Percentiles rank a stretch among this genome's conserved stretches.
Evolutionary conservation across 768 basidiomycete genomes (phyloP).

Genomic region (Pleurotus ostreatus): DNA sequence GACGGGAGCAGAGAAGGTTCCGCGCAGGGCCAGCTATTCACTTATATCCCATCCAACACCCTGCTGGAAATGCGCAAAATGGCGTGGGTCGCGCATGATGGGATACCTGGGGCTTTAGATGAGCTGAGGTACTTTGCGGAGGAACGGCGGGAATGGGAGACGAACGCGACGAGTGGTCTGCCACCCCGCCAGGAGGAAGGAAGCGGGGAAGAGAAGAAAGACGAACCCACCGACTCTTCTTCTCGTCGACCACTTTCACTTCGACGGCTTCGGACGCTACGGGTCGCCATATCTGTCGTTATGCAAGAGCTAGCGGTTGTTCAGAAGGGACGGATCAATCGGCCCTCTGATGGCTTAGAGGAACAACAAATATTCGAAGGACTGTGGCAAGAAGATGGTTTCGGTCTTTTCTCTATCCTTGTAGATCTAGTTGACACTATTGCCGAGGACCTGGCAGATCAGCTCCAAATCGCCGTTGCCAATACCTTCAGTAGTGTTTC

Average conservation of each 20-base stretch:
- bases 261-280: conserved; percentile 52
- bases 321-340: neutral
- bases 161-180: neutral
- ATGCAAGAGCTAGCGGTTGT: conserved; percentile 37
- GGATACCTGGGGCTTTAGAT: conserved; percentile 57
- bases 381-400: neutral
- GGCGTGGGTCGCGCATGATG: conserved; percentile 67
- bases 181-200: neutral
- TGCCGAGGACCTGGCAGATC: neutral
- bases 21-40: neutral
- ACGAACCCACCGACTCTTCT: neutral
- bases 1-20: neutral
- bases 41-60: conserved; percentile 1
- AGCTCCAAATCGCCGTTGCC: neutral
- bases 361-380: neutral
- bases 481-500: neutral
- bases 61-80: conserved; percentile 49
- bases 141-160: conserved; percentile 2
- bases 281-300: conserved; percentile 60
- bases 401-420: neutral
- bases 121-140: conserved; percentile 41
- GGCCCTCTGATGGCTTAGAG: neutral
- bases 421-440: neutral
- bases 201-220: neutral
- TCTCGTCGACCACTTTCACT: conserved; percentile 46